Evolutionary conservation across 768 basidiomycete genomes (phyloP), one percentile per base, ranked within the genome.

Genomic region (Russula virescens): DNA sequence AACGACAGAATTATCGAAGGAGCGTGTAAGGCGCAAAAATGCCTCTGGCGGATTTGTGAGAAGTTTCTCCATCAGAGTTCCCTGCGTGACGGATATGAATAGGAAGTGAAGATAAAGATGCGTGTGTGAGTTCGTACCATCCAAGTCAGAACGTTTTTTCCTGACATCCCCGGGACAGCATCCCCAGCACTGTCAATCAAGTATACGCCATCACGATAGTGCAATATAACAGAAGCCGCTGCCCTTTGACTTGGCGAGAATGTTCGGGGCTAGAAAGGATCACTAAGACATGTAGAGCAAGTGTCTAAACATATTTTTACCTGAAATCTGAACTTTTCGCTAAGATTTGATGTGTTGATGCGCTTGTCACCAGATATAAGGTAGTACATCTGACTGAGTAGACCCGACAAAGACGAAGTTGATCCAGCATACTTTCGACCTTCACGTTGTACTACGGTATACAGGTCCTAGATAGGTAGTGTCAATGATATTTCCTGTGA

Each of bases 311-410:
- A 11, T 45, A 28, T 75, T 21, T 81, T 58, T 50, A 90, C 92
- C 74, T 86, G 81, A 18, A 73, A 69, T 2, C 70, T 68, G 70
- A 92, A 97, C 1, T 75, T 77, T 16, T 73, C 72, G 68, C 87
- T 90, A 48, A 97, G 72, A 25, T 75, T 76, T 7, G 77, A 75
- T 2, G 81, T 80, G 70, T 94, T 84, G 26, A 93, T 80, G 0
- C 75, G 73, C 68, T 84, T 88, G 66, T 87, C 81, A 21, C 82
- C 82, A 25, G 91, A 94, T 5, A 97, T 77, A 19, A 94, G 79
- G 70, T 93, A 92, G 71, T 97, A 98, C 19, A 96, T 83, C 52
- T 98, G 94, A 48, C 84, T 80, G 47, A 97, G 78, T 69, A 94
- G 84, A 40, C 89, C 86, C 0, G 92, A 87, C 55, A 97, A 73